These are phyloP conservation scores for Fusarium papillatum DNA, from an alignment of 2,329 filamentous ascomycete genomes.

Conservation along the genomic window DNA sequence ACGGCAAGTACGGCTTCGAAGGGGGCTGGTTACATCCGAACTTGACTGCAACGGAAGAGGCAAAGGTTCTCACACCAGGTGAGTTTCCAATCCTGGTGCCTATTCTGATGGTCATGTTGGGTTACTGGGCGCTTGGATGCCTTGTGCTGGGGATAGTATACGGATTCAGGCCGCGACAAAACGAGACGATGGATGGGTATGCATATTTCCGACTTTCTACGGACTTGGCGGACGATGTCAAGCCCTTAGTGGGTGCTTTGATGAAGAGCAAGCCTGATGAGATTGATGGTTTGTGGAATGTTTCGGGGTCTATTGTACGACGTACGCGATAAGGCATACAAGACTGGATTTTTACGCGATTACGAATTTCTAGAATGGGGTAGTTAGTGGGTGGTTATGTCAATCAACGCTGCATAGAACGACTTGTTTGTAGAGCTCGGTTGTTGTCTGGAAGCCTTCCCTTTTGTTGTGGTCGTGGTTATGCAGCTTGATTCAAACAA, in stretches of 20 bases:
- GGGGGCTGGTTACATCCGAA: background rate
- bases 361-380: no score
- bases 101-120: background rate
- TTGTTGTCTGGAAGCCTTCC: no score
- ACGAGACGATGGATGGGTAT: constrained; percentile 1
- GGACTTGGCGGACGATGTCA: background rate
- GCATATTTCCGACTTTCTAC: background rate
- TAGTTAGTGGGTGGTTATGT: no score
- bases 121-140: background rate
- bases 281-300: background rate
- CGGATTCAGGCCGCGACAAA: background rate
- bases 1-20: background rate
- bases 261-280: constrained; percentile 1
- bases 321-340: background rate
- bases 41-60: background rate
- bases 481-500: no score
- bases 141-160: background rate
- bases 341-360: no score
- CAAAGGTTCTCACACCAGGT: background rate
- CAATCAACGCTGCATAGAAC: no score
- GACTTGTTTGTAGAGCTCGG: no score
- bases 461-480: no score
- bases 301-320: background rate
- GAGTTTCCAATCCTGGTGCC: background rate
- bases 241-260: background rate